Evolutionary conservation across 1,284 basidiomycete genomes (phyloP).

Genomic region (Rhizoctonia solani): DNA sequence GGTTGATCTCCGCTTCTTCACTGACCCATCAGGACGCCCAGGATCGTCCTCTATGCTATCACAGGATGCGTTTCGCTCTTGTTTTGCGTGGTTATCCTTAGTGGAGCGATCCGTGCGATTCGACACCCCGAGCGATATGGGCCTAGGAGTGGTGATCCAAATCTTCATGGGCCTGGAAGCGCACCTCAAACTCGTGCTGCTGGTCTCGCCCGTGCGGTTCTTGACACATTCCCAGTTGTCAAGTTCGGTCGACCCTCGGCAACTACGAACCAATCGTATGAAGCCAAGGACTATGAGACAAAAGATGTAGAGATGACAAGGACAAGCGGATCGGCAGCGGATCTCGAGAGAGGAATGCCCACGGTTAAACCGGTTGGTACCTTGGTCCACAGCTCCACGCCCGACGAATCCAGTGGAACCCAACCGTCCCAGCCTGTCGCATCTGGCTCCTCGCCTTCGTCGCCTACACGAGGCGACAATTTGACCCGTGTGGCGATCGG

Average conservation of each 20-base stretch:
- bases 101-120: conserved; percentile 79
- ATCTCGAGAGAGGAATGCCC: not conserved
- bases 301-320: conserved; percentile 15
- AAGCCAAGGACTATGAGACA: conserved; percentile 24
- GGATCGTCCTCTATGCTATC: conserved; percentile 86
- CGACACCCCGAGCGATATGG: conserved; percentile 92
- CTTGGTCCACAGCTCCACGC: conserved; percentile 15
- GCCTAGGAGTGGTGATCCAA: conserved; percentile 58
- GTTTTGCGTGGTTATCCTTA: conserved; percentile 78
- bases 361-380: conserved; percentile 8
- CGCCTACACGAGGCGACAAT: conserved; percentile 4
- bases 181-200: conserved; percentile 69
- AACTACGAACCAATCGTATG: not conserved
- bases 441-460: conserved; percentile 32
- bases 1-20: conserved; percentile 21
- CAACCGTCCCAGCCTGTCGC: conserved; percentile 39
- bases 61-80: conserved; percentile 82
- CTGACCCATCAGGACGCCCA: conserved; percentile 42
- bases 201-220: conserved; percentile 83
- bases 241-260: conserved; percentile 64
- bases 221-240: conserved; percentile 92
- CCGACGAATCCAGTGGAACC: conserved; percentile 47
- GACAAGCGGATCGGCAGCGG: not conserved
- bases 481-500: conserved; percentile 69
- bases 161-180: conserved; percentile 49